A percentile compares a stretch with the other conserved stretches of the same genome.
Conservation (phyloP, 1,284 basidiomycete species). For the Heterobasidion parviporum region DNA sequence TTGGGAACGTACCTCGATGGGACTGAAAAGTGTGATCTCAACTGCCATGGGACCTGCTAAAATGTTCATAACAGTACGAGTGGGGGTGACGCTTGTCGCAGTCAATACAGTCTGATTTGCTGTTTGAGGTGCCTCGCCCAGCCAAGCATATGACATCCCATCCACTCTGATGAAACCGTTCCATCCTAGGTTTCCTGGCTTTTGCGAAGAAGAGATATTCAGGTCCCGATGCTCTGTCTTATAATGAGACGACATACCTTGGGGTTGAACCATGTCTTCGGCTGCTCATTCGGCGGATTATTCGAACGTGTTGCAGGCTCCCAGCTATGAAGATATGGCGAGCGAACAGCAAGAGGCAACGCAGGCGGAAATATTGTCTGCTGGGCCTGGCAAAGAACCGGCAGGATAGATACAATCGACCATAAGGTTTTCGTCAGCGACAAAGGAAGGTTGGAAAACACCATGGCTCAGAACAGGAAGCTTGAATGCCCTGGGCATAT, state of each 20-base stretch:
- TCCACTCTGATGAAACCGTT: conserved; percentile 8
- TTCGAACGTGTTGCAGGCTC: conserved; percentile 6
- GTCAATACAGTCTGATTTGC: conserved; percentile 9
- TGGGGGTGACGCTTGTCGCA: conserved; percentile 15
- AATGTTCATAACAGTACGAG: conserved; percentile 15
- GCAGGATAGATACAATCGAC: too few species aligned
- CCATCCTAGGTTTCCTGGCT: conserved; percentile 7
- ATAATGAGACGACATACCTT: conserved; percentile 1
- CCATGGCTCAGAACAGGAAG: too few species aligned
- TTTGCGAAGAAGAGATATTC: not conserved
- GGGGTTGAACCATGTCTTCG: not conserved
- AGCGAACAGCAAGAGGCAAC: conserved; percentile 25
- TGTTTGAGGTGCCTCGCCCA: not conserved
- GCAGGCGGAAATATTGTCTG: conserved; percentile 12
- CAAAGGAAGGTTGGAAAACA: too few species aligned
- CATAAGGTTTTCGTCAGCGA: too few species aligned
- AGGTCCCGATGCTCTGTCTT: not conserved
- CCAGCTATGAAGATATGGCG: conserved; percentile 25
- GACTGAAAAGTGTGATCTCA: conserved; percentile 18
- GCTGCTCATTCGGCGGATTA: conserved; percentile 7
- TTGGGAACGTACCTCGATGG: conserved; percentile 22
- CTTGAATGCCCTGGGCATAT: too few species aligned
- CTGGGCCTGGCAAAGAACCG: conserved; percentile 1
- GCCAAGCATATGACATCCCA: conserved; percentile 4
- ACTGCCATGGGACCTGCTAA: conserved; percentile 16